Base-by-base conservation (phyloP, 345 rosid genomes). In the Ceriops zippeliana region DNA sequence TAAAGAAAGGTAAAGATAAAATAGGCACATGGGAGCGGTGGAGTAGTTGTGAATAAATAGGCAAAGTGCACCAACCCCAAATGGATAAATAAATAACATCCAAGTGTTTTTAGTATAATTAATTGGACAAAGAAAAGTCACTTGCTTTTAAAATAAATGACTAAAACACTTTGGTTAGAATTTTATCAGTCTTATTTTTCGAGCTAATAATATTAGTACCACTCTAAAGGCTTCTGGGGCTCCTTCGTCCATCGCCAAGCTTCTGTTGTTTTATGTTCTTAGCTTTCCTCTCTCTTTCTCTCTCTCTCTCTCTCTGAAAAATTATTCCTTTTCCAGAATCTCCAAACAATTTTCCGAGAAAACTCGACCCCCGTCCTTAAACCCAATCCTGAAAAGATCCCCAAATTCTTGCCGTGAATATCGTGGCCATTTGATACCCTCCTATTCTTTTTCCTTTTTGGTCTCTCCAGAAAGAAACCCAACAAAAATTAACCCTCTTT, bases 381-480 rank as follows among this genome's bases (percentile, higher is more conserved):
- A 73, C 75, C 79, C 35, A 52, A 51, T 37, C 76, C 67, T 53
- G 42, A 10, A 72, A 38, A 61, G n/a, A 46, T 62, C 70, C 76
- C 76, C 62, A 52, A 68, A 73, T 80, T 74, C 62, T 60, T 72
- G 75, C 80, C 81, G 53, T 64, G 32, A 65, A 22, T 57, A 69
- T 67, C 63, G 79, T 61, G 52, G 31, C 60, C 63, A 54, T 58
- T 67, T 30, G 60, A 68, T 68, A 74, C 62, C 24, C 68, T 46
- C 42, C 11, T 21, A 2, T 60, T 78, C 69, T 72, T 47, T 28
- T 19, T 62, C 60, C 17, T 42, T 15, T 42, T 15, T 3, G 49
- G 49, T 49, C 32, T 57, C 37, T 52, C 5, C 37, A 22, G 32
- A 15, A 24, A 66, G 52, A 52, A 35, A 22, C 28, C 30, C 59